These are phyloP conservation scores for Ammopiptanthus mongolicus DNA, from an alignment of 306 rosid species.

Conservation along the genomic window DNA sequence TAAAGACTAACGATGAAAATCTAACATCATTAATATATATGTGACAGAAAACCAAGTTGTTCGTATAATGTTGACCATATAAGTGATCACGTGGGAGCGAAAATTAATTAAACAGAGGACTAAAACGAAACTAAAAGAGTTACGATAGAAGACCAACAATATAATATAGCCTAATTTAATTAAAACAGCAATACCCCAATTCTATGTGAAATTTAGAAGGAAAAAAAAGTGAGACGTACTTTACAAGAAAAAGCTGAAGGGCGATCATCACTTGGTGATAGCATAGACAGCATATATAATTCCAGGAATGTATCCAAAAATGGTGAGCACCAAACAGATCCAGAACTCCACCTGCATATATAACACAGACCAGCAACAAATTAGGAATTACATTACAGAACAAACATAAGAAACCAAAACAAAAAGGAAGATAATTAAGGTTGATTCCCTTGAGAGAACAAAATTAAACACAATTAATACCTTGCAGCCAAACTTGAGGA, in stretches of 20 bases:
- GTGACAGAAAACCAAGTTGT: no score
- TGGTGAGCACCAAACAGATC: slow-evolving; percentile 71
- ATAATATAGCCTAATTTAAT: no score
- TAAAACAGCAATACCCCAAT: no score
- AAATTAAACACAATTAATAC: neutral
- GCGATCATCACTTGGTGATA: slow-evolving; percentile 51
- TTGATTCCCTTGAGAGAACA: neutral
- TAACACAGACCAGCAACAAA: neutral
- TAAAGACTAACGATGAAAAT: no score
- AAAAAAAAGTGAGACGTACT: slow-evolving; percentile 4
- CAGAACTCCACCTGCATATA: slow-evolving; percentile 81
- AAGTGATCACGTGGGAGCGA: no score
- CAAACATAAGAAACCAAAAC: neutral
- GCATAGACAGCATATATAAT: slow-evolving; percentile 66
- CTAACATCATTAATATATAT: no score
- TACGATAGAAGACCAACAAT: no score
- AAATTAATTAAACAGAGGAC: no score
- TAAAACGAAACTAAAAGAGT: no score
- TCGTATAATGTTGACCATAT: no score
- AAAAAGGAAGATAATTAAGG: neutral
- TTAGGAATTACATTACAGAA: no score
- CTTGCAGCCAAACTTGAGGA: slow-evolving; percentile 76
- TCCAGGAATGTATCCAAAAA: slow-evolving; percentile 68
- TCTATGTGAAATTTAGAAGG: no score
- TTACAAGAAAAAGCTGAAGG: neutral